phyloP scores from a whole-genome alignment of 257 asterid genomes.

The Osmanthus fragrans region DNA sequence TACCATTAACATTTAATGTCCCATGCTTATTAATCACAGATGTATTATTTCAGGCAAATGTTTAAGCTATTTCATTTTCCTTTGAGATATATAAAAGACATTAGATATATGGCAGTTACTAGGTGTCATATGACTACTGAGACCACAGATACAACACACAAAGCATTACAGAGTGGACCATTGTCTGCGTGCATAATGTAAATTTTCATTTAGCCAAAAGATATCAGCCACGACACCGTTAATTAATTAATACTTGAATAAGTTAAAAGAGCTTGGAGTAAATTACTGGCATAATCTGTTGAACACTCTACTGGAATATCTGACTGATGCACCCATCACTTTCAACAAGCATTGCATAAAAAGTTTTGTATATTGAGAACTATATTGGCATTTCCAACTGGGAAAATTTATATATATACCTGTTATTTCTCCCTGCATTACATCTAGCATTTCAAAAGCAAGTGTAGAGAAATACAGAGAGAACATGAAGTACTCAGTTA shows the following conservation, averaged over 20 bases:
- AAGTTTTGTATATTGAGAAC: not conserved
- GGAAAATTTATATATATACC: not conserved
- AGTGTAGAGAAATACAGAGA: not conserved
- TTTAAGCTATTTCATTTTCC: not conserved
- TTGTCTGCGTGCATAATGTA: not conserved
- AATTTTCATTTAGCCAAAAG: not conserved
- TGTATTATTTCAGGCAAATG: not conserved
- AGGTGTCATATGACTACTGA: too few relatives aligned
- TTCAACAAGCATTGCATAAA: not conserved
- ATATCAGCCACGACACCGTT: not conserved
- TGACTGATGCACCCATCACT: not conserved
- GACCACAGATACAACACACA: not conserved
- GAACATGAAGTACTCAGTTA: conserved; percentile 20
- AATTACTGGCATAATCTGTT: not conserved
- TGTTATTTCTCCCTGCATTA: not conserved
- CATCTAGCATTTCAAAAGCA: not conserved
- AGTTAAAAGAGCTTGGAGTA: not conserved
- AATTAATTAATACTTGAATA: not conserved
- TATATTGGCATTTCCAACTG: not conserved
- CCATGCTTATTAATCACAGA: too few relatives aligned
- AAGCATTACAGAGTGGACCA: not conserved
- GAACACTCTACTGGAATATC: not conserved
- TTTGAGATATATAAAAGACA: too few relatives aligned
- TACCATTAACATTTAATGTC: too few relatives aligned
- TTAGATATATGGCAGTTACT: too few relatives aligned